Evolutionary conservation across 306 rosid species (phyloP).

Genomic region (Adenanthera pavonina): DNA sequence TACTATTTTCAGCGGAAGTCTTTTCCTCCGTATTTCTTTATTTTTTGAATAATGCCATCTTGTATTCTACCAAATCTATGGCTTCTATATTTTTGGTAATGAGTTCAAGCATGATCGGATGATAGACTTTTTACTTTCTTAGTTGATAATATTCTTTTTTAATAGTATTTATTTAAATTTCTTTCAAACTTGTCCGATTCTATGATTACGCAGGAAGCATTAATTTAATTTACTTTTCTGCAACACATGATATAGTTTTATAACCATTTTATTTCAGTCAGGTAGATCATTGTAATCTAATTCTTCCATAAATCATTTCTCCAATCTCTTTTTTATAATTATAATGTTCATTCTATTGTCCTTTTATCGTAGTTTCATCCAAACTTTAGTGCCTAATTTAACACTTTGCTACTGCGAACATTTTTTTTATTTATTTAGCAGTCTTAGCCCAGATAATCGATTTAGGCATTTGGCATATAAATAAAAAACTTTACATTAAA

Average conservation of each 20-base stretch:
- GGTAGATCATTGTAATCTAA: background rate
- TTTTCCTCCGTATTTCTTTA: background rate
- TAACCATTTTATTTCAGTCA: background rate
- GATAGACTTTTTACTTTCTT: too few species aligned
- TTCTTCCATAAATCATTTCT: too few species aligned
- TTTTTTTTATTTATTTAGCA: too few species aligned
- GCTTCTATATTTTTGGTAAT: background rate
- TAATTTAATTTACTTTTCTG: background rate
- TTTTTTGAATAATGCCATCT: background rate
- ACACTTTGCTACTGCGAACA: too few species aligned
- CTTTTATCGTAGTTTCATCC: too few species aligned
- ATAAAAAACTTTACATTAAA: too few species aligned
- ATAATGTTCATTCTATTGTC: too few species aligned
- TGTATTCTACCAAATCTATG: background rate
- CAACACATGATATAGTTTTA: background rate
- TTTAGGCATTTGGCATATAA: too few species aligned
- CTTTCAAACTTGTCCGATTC: background rate
- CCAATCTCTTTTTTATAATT: too few species aligned
- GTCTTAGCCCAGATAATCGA: too few species aligned
- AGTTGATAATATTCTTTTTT: background rate
- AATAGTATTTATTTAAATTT: background rate
- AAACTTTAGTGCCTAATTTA: too few species aligned
- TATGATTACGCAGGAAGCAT: background rate
- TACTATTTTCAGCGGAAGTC: background rate
- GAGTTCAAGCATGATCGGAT: background rate